Evolutionary conservation across 75 land plant species (phyloP).

Genomic region (Pinus albicaulis): DNA sequence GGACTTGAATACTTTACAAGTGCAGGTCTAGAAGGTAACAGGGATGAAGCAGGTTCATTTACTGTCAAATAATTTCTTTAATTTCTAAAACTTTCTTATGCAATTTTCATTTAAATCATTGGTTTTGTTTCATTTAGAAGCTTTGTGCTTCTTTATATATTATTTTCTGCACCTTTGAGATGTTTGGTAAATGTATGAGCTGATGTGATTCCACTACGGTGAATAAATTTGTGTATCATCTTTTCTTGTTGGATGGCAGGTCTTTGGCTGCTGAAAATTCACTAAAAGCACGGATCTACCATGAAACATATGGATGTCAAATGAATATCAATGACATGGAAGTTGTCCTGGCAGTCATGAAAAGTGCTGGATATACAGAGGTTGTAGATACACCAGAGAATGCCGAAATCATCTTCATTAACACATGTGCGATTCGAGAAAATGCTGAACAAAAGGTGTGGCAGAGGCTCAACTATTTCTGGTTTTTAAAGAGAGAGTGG

Average conservation of each 20-base stretch:
- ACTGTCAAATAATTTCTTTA: no score
- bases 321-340: conserved; percentile 99
- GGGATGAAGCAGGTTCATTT: no score
- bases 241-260: conserved; percentile 1
- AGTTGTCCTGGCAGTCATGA: conserved; percentile 93
- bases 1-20: no score
- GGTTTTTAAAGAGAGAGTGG: conserved; percentile 88
- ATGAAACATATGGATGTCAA: conserved; percentile 98
- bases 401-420: conserved; percentile 92
- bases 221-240: no score
- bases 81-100: no score
- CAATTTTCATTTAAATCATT: no score
- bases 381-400: conserved; percentile 76
- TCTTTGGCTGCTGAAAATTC: conserved; percentile 16
- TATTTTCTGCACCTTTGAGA: no score
- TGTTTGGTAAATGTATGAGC: no score
- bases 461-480: conserved; percentile 98
- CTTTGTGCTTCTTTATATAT: no score
- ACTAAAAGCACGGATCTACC: conserved; percentile 74
- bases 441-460: conserved; percentile 97
- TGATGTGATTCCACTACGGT: no score
- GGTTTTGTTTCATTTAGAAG: no score
- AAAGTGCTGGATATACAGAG: conserved; percentile 80
- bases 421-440: conserved; percentile 98
- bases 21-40: no score